phyloP scores from a whole-genome alignment of 768 basidiomycete genomes.

The Clathrus columnatus region DNA sequence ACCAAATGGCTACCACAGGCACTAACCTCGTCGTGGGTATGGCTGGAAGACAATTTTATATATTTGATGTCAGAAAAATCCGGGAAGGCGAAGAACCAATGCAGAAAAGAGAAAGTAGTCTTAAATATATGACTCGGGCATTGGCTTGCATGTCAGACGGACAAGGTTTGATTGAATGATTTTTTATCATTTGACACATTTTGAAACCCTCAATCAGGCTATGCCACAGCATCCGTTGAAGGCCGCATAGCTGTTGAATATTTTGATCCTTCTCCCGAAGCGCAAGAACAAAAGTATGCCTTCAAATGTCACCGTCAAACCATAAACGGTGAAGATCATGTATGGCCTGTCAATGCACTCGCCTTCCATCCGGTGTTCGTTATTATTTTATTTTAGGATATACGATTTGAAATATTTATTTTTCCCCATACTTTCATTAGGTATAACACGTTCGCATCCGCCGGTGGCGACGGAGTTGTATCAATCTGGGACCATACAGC shows the following conservation, averaged over 20 bases:
- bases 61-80: slow-evolving; percentile 83
- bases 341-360: slow-evolving; percentile 93
- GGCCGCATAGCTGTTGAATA: slow-evolving; percentile 97
- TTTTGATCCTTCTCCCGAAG: slow-evolving; percentile 70
- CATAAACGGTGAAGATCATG: slow-evolving; percentile 85
- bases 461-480: slow-evolving; percentile 88
- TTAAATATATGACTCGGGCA: slow-evolving; percentile 92
- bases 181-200: background rate
- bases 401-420: no score
- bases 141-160: slow-evolving; percentile 91
- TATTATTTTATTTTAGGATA: background rate
- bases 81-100: slow-evolving; percentile 37
- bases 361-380: slow-evolving; percentile 85
- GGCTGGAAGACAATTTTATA: slow-evolving; percentile 84
- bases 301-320: slow-evolving; percentile 95
- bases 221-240: slow-evolving; percentile 88
- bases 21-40: slow-evolving; percentile 84
- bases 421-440: slow-evolving; percentile 28
- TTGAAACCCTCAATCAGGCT: slow-evolving; percentile 45
- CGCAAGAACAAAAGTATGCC: slow-evolving; percentile 86
- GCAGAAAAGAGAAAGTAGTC: slow-evolving; percentile 81
- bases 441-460: slow-evolving; percentile 91
- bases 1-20: slow-evolving; percentile 71
- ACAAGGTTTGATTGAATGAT: slow-evolving; percentile 46
- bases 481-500: slow-evolving; percentile 97